Conservation (phyloP, 331 rosid genomes). For the Pyracantha coccinea region DNA sequence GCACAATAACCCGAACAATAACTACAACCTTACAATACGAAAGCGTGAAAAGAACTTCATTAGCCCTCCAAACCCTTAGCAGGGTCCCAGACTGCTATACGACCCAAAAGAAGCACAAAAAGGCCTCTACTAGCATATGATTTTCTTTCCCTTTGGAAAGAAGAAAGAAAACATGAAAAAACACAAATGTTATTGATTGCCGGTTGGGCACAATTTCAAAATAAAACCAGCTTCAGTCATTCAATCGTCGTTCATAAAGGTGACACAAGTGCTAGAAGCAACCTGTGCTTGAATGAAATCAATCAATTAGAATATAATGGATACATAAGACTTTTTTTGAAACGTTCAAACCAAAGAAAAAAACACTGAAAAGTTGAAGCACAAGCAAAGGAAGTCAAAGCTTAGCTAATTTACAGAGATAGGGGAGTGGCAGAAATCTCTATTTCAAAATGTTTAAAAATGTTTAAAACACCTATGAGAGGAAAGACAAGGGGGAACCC, state of each 20-base stretch:
- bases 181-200: not conserved
- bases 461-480: not conserved
- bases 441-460: no score
- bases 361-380: not conserved
- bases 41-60: not conserved
- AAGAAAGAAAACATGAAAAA: not conserved
- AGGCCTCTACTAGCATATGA: not conserved
- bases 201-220: not conserved
- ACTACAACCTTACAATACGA: not conserved
- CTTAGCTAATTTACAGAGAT: not conserved
- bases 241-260: not conserved
- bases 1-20: not conserved
- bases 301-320: not conserved
- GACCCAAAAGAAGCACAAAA: not conserved
- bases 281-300: not conserved
- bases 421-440: not conserved
- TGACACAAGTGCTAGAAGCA: not conserved
- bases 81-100: not conserved
- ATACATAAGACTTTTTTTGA: not conserved
- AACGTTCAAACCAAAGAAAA: not conserved
- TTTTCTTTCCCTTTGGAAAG: not conserved
- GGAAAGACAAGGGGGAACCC: not conserved
- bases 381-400: not conserved
- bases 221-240: not conserved
- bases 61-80: not conserved